These are phyloP conservation scores for Grosmannia serpens DNA, from an alignment of 2,329 filamentous ascomycete species.

Conservation along the genomic window DNA sequence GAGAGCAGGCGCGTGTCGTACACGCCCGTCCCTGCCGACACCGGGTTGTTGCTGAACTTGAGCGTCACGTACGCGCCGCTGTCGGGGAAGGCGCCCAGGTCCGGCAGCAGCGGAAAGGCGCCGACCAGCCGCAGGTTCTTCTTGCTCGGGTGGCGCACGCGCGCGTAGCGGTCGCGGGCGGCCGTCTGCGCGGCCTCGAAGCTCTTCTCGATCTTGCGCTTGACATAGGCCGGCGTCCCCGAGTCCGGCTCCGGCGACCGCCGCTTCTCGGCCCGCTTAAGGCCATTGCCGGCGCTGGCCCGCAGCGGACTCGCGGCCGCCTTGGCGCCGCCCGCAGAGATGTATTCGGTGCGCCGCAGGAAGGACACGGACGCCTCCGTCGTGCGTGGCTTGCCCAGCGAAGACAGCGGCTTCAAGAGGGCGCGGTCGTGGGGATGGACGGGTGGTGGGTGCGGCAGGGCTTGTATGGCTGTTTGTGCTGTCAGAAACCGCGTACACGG, in stretches of 20 bases:
- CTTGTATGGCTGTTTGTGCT: conserved; percentile 58
- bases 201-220: conserved; percentile 53
- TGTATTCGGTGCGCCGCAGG: conserved; percentile 92
- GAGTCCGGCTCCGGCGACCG: conserved; percentile 27
- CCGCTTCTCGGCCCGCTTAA: conserved; percentile 31
- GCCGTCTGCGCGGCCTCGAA: conserved; percentile 44
- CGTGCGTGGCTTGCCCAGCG: conserved; percentile 72
- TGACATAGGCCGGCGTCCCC: conserved; percentile 55
- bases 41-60: conserved; percentile 57
- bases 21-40: conserved; percentile 34
- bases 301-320: conserved; percentile 13
- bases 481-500: not conserved
- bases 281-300: not conserved
- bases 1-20: conserved; percentile 53
- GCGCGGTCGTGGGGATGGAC: conserved; percentile 75
- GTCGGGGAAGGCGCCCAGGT: conserved; percentile 58
- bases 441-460: conserved; percentile 56
- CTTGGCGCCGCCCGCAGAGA: conserved; percentile 50
- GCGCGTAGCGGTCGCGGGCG: conserved; percentile 43
- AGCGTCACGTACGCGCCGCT: conserved; percentile 57
- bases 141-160: conserved; percentile 48
- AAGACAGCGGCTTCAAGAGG: conserved; percentile 71
- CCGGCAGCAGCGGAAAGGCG: conserved; percentile 50
- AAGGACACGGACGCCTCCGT: conserved; percentile 77
- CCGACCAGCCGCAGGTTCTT: conserved; percentile 46